Evolutionary conservation across 2,329 filamentous ascomycete genomes (phyloP), one percentile per base, ranked within the genome.

Genomic region (Alternaria atra): DNA sequence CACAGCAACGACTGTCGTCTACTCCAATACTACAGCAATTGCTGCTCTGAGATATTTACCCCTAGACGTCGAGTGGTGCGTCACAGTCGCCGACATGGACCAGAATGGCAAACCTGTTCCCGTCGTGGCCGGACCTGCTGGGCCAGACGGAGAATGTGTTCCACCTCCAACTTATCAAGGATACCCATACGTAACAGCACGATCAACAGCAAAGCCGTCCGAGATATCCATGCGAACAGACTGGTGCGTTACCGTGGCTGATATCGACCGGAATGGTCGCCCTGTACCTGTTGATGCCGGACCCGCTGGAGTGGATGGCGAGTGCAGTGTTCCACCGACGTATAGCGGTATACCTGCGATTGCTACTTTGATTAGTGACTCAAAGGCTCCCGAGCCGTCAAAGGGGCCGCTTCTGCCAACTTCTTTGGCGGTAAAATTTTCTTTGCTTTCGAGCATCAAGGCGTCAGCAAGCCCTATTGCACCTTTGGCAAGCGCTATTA

Each of bases 31-130:
- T 3, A 35, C 51, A 23, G 51, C 39, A 1, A 44, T 25, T 8
- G 12, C 32, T 5, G 12, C 13, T 29, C 47, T n/a, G 30, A 48
- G 20, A 2, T 6, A n/a, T 8, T 12, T 32, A 8, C 1, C 30
- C n/a, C 7, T 8, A 25, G 43, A 53, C 17, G 23, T 27, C 30
- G 10, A 52, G 15, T 68, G 59, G 61, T 69, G 67, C 39, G 15
- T 66, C 9, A 69, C 65, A 12, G 52, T 69, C 12, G 60, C 61
- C 6, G 65, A 68, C 23, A 39, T 68, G 30, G 46, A 61, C 23
- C 46, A 53, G 17, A 58, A 63, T 15, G 61, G 58, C 10, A 20
- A 44, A 0, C 59, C 47, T 23, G 32, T 68, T 6, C 47, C 63
- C 7, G 17, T 68, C 13, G 61, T 55, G 34, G 61, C 44, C 12